Evolutionary conservation across 352 stramenopile genomes (phyloP), one percentile per base, ranked within the genome.

Genomic region (Phytophthora rubi): DNA sequence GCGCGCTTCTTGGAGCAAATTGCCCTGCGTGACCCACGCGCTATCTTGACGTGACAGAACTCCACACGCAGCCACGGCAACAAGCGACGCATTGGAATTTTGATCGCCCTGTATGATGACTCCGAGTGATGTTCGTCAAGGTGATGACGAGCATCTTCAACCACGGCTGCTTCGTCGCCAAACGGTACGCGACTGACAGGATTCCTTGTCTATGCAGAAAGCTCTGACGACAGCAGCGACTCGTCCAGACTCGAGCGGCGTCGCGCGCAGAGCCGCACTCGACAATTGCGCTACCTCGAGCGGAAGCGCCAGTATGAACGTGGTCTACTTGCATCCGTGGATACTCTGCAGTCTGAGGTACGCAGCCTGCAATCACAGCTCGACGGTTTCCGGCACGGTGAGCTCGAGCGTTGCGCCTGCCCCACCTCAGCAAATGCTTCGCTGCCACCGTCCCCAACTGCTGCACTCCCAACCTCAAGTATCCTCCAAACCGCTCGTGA

Each of bases 231-330:
- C 51, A 30, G 51, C 51, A 56, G 15, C 9, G 42, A 69, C 59
- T 21, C 28, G 13, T 45, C 21, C 18, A 55, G 47, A 47, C 28
- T 59, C 7, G 53, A 64, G 15, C 47, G 54, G 37, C 66, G 61
- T 12, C 66, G 66, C 12, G 53, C 35, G n/a, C 53, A 70, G 18
- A 68, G 28, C 33, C 68, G 72, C 8, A 64, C 45, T 16, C 52
- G 73, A 6, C 73, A 80, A 51, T 6, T 69, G 48, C 63, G 69
- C 10, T 80, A 80, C 54, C 59, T 74, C n/a, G 33, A 69, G 28
- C 72, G 71, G 49, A 71, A 71, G 48, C 67, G 54, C 8, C 63
- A 71, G 42, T 59, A 75, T 32, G 68, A 77, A 48, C 51, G 44
- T 21, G 56, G 67, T 7, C 56, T 77, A 3, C 39, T 48, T 26